A percentile compares a stretch with the other conserved stretches of the same genome.
phyloP scores from a whole-genome alignment of 1,139 yeast species.

The Candida smagusa region DNA sequence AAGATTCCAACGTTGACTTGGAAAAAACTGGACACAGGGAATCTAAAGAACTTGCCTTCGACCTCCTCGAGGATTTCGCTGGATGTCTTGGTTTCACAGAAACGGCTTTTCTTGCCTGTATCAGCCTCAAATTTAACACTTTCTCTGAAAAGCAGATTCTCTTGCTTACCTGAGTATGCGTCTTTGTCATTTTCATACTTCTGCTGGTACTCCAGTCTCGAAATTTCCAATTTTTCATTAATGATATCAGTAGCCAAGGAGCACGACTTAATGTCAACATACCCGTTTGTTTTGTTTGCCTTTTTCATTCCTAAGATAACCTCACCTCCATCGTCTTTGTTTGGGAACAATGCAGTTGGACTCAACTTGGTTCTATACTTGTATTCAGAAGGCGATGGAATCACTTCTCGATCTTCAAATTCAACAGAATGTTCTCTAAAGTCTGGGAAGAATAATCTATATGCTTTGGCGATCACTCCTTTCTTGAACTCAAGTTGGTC shows the following conservation, averaged over 20 bases:
- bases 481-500: conserved; percentile 35
- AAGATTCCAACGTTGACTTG: conserved; percentile 35
- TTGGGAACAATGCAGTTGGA: conserved; percentile 27
- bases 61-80: conserved; percentile 30
- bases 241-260: conserved; percentile 29
- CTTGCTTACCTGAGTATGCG: conserved; percentile 6
- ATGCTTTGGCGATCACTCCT: conserved; percentile 32
- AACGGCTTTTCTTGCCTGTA: conserved; percentile 29
- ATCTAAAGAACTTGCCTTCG: conserved; percentile 30
- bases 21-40: conserved; percentile 33
- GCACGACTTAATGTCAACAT: conserved; percentile 30
- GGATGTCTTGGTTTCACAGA: conserved; percentile 24
- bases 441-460: conserved; percentile 30
- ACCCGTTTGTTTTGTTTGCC: conserved; percentile 18
- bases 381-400: conserved; percentile 32
- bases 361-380: conserved; percentile 37
- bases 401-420: conserved; percentile 9
- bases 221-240: conserved; percentile 14
- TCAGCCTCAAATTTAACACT: conserved; percentile 28
- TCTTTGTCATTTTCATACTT: not conserved
- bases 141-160: conserved; percentile 31
- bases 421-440: conserved; percentile 9
- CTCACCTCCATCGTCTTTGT: conserved; percentile 7
- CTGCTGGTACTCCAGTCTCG: conserved; percentile 5
- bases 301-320: conserved; percentile 31